Evolutionary conservation across 176 grass and related monocot genomes (phyloP).

Genomic region (Ensete glaucum): DNA sequence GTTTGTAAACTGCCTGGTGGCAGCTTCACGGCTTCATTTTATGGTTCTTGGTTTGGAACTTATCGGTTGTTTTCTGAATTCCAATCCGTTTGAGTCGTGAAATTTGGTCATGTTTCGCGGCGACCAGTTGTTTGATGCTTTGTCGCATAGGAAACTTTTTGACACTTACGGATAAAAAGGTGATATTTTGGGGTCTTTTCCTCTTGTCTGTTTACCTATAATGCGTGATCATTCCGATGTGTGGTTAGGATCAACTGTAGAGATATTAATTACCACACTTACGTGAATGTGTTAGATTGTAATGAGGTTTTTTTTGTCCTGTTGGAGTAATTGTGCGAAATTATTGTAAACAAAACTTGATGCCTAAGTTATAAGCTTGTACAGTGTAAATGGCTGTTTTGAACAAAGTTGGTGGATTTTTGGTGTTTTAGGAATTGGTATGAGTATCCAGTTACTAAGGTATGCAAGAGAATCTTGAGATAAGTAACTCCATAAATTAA

Average conservation of each 20-base stretch:
- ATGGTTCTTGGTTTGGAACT: not conserved
- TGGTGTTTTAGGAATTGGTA: too few species aligned
- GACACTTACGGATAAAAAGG: not conserved
- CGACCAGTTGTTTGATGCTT: slow-evolving; percentile 8
- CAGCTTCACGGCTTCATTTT: not conserved
- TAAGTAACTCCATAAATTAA: too few species aligned
- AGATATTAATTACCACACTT: not conserved
- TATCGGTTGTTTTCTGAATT: too few species aligned
- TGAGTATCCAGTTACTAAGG: too few species aligned
- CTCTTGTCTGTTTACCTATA: not conserved
- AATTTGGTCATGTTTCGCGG: not conserved
- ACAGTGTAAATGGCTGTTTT: not conserved
- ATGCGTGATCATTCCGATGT: not conserved
- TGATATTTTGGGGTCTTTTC: not conserved
- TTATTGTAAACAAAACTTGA: not conserved
- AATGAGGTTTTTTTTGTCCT: not conserved
- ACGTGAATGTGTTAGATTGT: not conserved
- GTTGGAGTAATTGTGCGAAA: not conserved
- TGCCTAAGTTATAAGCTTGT: not conserved
- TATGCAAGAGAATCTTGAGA: too few species aligned
- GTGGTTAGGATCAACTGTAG: not conserved
- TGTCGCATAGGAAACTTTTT: not conserved
- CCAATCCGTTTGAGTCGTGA: not conserved
- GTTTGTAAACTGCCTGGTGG: not conserved
- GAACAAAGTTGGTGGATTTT: not conserved